A percentile compares a stretch with the other conserved stretches of the same genome.
Conservation (phyloP, 768 basidiomycete species). For the Lactarius hengduanensis region DNA sequence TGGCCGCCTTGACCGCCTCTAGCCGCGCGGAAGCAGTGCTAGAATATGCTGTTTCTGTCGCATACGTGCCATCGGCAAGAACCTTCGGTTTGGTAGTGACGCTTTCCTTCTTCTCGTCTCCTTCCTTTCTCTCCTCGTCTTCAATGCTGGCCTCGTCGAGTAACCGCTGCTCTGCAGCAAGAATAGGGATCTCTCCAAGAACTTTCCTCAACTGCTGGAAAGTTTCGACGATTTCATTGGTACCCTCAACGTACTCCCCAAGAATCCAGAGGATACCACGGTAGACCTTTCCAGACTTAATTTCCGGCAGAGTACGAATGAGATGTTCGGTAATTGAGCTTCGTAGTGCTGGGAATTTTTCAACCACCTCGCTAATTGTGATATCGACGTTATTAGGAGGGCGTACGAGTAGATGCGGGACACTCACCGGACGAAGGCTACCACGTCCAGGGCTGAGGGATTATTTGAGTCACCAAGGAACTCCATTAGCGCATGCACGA, state of each 20-base stretch:
- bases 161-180: conserved; percentile 83
- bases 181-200: conserved; percentile 95
- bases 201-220: conserved; percentile 81
- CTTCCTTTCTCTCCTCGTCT: conserved; percentile 49
- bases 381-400: neutral
- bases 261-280: conserved; percentile 96
- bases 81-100: conserved; percentile 67
- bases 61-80: conserved; percentile 95
- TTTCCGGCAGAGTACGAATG: conserved; percentile 72
- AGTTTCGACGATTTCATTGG: conserved; percentile 63
- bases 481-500: conserved; percentile 91
- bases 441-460: conserved; percentile 92
- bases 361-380: conserved; percentile 78
- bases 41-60: conserved; percentile 90
- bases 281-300: conserved; percentile 97
- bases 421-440: conserved; percentile 67
- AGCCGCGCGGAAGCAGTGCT: conserved; percentile 58
- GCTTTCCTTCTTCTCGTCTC: conserved; percentile 47
- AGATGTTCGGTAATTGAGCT: conserved; percentile 82
- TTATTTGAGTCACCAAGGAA: conserved; percentile 95
- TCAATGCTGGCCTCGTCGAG: conserved; percentile 73
- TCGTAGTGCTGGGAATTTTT: conserved; percentile 92
- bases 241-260: conserved; percentile 85
- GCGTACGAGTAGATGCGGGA: conserved; percentile 14
- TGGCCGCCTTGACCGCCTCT: conserved; percentile 81